phyloP scores from a whole-genome alignment of 768 basidiomycete species.

The Boletus rex-veris region DNA sequence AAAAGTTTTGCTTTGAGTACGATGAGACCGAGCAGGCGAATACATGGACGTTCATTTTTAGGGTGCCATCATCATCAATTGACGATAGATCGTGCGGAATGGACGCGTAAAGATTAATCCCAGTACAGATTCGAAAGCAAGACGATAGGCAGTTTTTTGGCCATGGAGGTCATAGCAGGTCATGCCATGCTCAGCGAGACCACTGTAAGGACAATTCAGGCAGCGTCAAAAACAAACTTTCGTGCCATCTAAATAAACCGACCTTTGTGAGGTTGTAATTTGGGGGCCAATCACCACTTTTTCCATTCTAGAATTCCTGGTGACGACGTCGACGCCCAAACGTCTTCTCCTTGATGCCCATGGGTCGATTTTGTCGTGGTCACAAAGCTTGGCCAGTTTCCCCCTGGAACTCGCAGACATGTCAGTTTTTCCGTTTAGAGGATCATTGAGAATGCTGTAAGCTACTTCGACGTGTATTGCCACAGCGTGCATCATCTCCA shows the following conservation, averaged over 20 bases:
- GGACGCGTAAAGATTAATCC: slow-evolving; percentile 51
- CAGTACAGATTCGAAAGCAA: slow-evolving; percentile 37
- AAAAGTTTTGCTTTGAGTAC: slow-evolving; percentile 67
- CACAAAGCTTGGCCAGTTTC: slow-evolving; percentile 23
- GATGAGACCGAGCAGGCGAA: slow-evolving; percentile 63
- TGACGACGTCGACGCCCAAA: not conserved
- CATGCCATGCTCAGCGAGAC: slow-evolving; percentile 17
- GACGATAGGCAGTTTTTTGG: not conserved
- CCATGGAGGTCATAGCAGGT: not conserved
- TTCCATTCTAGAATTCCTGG: not conserved
- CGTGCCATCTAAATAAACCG: not conserved
- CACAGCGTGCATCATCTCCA: slow-evolving; percentile 43
- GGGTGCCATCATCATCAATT: not conserved
- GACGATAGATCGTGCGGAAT: not conserved
- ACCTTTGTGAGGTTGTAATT: slow-evolving; percentile 45
- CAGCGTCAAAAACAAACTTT: not conserved
- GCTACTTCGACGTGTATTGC: slow-evolving; percentile 53
- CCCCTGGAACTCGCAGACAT: slow-evolving; percentile 9
- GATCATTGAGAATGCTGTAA: slow-evolving; percentile 41
- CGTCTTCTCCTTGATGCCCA: slow-evolving; percentile 39
- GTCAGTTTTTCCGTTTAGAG: slow-evolving; percentile 29
- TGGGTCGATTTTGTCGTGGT: slow-evolving; percentile 7
- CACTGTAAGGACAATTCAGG: slow-evolving; percentile 5
- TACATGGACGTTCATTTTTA: slow-evolving; percentile 57
- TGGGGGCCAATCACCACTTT: slow-evolving; percentile 33